These are phyloP conservation scores for Malus hybrid DNA, from an alignment of 331 rosid species.

Conservation along the genomic window DNA sequence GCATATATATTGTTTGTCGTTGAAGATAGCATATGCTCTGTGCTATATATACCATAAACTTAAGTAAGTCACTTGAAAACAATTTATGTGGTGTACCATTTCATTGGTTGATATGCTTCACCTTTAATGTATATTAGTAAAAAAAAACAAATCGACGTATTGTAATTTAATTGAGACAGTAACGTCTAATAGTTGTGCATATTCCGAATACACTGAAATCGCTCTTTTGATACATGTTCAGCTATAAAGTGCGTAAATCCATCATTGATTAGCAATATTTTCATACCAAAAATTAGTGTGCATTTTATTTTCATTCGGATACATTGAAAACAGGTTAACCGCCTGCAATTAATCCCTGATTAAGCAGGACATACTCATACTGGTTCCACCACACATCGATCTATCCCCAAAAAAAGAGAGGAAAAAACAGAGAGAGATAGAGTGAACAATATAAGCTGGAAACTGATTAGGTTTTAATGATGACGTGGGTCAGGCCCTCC, in stretches of 20 bases:
- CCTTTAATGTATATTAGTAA: neutral
- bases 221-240: neutral
- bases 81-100: too few species aligned
- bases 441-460: neutral
- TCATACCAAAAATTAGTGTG: neutral
- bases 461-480: conserved; percentile 13
- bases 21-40: neutral
- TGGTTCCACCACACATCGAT: too few species aligned
- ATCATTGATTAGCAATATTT: neutral
- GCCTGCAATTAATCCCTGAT: too few species aligned
- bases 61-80: neutral
- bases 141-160: neutral
- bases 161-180: too few species aligned
- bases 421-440: too few species aligned
- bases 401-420: too few species aligned
- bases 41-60: neutral
- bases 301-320: neutral
- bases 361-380: too few species aligned
- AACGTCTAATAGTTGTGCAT: neutral
- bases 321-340: too few species aligned
- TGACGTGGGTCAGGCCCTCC: conserved; percentile 71
- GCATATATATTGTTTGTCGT: neutral
- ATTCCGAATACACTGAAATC: neutral
- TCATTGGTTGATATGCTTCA: too few species aligned
- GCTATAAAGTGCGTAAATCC: neutral